These are phyloP conservation scores for Aegilops sharonensis DNA, from an alignment of 176 grass and related monocot species.

Conservation along the genomic window DNA sequence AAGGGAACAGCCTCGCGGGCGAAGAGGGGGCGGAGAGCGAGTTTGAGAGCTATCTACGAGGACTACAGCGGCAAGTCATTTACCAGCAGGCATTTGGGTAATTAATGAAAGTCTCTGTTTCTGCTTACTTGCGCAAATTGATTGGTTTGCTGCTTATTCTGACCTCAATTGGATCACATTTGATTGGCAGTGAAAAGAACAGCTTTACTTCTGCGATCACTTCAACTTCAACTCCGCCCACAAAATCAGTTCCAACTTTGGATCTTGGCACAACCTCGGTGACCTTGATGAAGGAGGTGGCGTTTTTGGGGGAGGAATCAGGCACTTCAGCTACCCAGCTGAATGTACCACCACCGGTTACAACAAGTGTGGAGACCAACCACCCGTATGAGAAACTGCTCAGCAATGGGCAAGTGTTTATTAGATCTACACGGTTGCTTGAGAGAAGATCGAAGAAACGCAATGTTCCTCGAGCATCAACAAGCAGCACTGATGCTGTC, in stretches of 20 bases:
- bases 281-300: slow-evolving; percentile 5
- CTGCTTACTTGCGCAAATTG: neutral
- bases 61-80: slow-evolving; percentile 34
- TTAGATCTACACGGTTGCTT: slow-evolving; percentile 49
- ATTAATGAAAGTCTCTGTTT: neutral
- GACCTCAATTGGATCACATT: neutral
- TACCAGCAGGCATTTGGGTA: slow-evolving; percentile 44
- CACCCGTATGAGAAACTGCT: neutral
- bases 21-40: slow-evolving; percentile 28
- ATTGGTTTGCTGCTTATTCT: neutral
- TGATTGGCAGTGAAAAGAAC: slow-evolving; percentile 27
- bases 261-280: slow-evolving; percentile 1
- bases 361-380: slow-evolving; percentile 13
- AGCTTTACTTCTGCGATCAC: neutral
- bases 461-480: slow-evolving; percentile 14
- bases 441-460: slow-evolving; percentile 61
- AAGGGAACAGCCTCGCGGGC: neutral
- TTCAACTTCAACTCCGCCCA: neutral
- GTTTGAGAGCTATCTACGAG: slow-evolving; percentile 48
- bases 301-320: slow-evolving; percentile 23
- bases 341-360: neutral
- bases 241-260: neutral
- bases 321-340: slow-evolving; percentile 7
- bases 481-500: neutral
- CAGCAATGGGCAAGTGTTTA: slow-evolving; percentile 37